These are phyloP conservation scores for Logfia minima DNA, from an alignment of 129 eudicot species.

Conservation along the genomic window DNA sequence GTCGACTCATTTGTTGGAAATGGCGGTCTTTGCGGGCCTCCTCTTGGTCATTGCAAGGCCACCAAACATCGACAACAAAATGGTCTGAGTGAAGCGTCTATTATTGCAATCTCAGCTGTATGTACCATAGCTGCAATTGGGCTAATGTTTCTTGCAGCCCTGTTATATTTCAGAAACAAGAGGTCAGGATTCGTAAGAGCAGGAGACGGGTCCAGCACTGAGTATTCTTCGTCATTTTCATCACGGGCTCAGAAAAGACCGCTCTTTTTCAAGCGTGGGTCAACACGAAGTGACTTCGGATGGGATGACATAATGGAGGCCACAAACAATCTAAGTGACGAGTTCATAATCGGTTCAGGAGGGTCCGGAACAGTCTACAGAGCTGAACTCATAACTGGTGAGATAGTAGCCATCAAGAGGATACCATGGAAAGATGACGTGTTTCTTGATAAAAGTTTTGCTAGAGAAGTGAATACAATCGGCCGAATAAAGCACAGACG, in stretches of 20 bases:
- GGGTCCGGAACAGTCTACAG: constrained; percentile 88
- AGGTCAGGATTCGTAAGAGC: constrained; percentile 48
- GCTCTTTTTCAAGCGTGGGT: constrained; percentile 51
- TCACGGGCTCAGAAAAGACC: constrained; percentile 66
- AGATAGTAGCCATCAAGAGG: constrained; percentile 76
- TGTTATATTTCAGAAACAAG: constrained; percentile 49
- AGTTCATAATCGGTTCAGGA: constrained; percentile 81
- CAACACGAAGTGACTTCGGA: constrained; percentile 47
- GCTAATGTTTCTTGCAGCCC: constrained; percentile 56
- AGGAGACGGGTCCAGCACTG: constrained; percentile 35
- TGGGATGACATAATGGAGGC: constrained; percentile 97
- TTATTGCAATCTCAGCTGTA: constrained; percentile 63
- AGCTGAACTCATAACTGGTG: constrained; percentile 73
- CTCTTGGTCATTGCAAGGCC: constrained; percentile 52
- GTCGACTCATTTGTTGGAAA: constrained; percentile 70
- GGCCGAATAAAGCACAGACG: constrained; percentile 91
- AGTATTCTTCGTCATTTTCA: constrained; percentile 59
- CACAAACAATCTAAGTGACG: constrained; percentile 82
- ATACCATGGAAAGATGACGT: constrained; percentile 72
- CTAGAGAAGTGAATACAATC: constrained; percentile 80
- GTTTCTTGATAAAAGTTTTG: constrained; percentile 80
- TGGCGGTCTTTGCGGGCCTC: constrained; percentile 70
- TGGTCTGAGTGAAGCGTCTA: constrained; percentile 43
- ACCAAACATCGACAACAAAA: constrained; percentile 30
- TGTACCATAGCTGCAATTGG: constrained; percentile 51